These are phyloP conservation scores for Auricularia heimuer DNA, from an alignment of 768 basidiomycete genomes.

Conservation along the genomic window DNA sequence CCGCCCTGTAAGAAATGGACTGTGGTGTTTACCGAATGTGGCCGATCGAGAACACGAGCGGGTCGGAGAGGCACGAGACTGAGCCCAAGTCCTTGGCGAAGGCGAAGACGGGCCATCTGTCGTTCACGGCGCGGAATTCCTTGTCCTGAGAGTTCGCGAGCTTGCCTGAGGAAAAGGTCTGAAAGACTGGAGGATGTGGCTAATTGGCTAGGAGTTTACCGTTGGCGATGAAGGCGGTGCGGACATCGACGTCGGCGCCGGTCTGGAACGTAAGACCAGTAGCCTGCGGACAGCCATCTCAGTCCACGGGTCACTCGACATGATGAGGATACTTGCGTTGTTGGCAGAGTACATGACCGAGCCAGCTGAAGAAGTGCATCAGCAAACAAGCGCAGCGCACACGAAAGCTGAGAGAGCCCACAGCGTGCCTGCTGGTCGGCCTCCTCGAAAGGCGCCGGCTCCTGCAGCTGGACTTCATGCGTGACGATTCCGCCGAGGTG, in stretches of 20 bases:
- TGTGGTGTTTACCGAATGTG: background rate
- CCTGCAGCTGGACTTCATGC: slow-evolving; percentile 1
- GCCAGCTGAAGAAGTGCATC: background rate
- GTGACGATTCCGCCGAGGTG: background rate
- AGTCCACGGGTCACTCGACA: background rate
- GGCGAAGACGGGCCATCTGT: slow-evolving; percentile 9
- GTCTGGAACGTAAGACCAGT: slow-evolving; percentile 6
- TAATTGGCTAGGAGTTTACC: background rate
- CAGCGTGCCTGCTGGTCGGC: background rate
- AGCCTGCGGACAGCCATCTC: background rate
- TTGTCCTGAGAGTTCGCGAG: slow-evolving; percentile 6
- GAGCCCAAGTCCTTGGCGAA: slow-evolving; percentile 8
- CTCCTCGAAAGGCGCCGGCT: slow-evolving; percentile 1
- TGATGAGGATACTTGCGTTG: background rate
- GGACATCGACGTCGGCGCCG: background rate
- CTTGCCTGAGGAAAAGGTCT: background rate
- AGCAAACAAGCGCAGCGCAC: too few species aligned
- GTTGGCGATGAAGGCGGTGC: background rate
- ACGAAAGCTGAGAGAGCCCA: too few species aligned
- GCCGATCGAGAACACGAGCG: slow-evolving; percentile 9
- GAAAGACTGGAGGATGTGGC: too few species aligned
- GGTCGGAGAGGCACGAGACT: slow-evolving; percentile 1
- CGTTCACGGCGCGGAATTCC: slow-evolving; percentile 2
- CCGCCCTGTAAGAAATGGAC: background rate
- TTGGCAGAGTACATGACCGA: background rate